phyloP scores from a whole-genome alignment of 345 rosid genomes.

The Heritiera littoralis region DNA sequence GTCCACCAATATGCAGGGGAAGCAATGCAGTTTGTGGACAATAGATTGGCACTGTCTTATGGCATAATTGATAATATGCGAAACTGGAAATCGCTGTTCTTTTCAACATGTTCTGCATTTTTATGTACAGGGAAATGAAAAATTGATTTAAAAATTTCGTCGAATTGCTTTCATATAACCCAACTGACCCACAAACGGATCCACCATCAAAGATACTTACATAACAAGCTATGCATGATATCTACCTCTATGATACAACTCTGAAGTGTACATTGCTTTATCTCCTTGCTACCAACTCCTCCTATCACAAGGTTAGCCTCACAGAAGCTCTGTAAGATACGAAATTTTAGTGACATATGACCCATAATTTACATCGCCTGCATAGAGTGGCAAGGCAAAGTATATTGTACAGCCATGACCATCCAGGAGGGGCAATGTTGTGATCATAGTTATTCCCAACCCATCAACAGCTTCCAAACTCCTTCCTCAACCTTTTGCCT shows the following conservation, averaged over 20 bases:
- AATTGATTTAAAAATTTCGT: background rate
- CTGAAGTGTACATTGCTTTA: background rate
- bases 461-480: constrained; percentile 90
- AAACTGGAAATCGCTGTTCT: background rate
- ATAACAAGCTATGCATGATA: constrained; percentile 1
- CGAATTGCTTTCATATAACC: background rate
- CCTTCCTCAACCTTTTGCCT: constrained; percentile 64
- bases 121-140: background rate
- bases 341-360: constrained; percentile 1
- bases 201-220: constrained; percentile 17
- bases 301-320: constrained; percentile 13
- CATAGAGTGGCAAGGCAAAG: background rate
- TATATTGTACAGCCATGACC: constrained; percentile 18
- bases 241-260: constrained; percentile 23
- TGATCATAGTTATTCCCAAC: constrained; percentile 59
- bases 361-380: constrained; percentile 2
- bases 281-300: constrained; percentile 17
- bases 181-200: constrained; percentile 10
- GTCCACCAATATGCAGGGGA: background rate
- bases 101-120: background rate
- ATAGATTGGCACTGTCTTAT: background rate
- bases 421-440: background rate
- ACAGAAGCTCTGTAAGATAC: background rate
- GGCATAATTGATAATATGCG: background rate
- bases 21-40: background rate